Evolutionary conservation across 176 grass and related monocot species (phyloP).

Genomic region (Phoenix dactylifera): DNA sequence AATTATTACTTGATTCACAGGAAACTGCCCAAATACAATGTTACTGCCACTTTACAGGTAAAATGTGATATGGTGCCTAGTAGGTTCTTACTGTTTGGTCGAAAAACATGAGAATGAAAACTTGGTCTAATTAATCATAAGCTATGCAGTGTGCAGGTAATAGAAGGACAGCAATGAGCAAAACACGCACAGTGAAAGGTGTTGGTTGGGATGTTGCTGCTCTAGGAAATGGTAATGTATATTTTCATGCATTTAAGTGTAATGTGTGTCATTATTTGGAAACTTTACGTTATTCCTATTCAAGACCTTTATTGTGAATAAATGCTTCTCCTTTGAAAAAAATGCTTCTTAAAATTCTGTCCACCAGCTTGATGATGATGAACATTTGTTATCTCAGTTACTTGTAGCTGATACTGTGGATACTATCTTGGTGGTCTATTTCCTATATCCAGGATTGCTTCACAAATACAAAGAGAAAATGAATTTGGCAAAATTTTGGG

Average conservation of each 20-base stretch:
- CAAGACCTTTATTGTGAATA: too few relatives aligned
- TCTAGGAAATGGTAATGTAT: conserved; percentile 71
- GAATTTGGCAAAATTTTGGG: too few relatives aligned
- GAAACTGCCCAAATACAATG: conserved; percentile 82
- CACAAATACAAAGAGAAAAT: too few relatives aligned
- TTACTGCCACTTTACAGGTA: conserved; percentile 91
- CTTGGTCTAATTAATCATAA: not conserved
- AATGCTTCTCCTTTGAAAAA: too few relatives aligned
- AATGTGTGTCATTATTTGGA: not conserved
- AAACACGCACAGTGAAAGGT: conserved; percentile 66
- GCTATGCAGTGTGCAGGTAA: conserved; percentile 83
- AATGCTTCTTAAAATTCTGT: too few relatives aligned
- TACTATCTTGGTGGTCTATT: not conserved
- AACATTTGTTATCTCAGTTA: too few relatives aligned
- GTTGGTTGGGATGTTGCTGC: conserved; percentile 93
- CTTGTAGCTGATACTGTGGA: too few relatives aligned
- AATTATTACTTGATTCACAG: conserved; percentile 34
- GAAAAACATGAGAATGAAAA: too few relatives aligned
- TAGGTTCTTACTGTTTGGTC: too few relatives aligned
- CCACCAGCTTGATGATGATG: too few relatives aligned
- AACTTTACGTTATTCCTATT: too few relatives aligned
- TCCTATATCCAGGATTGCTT: not conserved
- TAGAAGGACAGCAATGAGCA: conserved; percentile 92
- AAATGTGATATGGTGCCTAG: not conserved
- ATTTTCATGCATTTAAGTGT: conserved; percentile 4